Evolutionary conservation across 768 basidiomycete species (phyloP).

Genomic region (Leccinum sublutescens): DNA sequence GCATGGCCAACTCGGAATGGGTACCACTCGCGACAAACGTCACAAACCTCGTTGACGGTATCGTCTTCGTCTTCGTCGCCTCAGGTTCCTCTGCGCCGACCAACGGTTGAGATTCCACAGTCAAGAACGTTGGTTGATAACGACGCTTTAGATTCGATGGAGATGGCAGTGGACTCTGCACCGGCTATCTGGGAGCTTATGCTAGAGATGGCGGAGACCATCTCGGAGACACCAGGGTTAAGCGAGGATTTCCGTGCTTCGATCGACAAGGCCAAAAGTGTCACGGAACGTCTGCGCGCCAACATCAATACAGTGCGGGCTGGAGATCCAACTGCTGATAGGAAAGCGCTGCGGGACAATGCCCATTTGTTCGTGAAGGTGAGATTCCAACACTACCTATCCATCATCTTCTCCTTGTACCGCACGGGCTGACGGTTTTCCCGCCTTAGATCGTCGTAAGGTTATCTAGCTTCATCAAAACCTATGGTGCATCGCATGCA

Average conservation of each 20-base stretch:
- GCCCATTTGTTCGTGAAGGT: constrained; percentile 84
- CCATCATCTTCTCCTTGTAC: neutral
- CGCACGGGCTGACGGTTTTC: constrained; percentile 5
- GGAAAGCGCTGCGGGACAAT: constrained; percentile 68
- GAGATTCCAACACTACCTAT: constrained; percentile 6
- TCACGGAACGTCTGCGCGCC: constrained; percentile 61
- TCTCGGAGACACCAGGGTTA: constrained; percentile 45
- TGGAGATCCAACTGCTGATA: constrained; percentile 51
- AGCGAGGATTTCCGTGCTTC: constrained; percentile 48
- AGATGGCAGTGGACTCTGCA: constrained; percentile 74
- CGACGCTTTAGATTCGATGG: constrained; percentile 77
- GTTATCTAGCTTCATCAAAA: constrained; percentile 71
- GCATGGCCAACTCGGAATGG: constrained; percentile 10
- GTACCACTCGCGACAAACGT: constrained; percentile 43
- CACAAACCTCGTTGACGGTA: constrained; percentile 41
- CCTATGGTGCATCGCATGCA: constrained; percentile 52
- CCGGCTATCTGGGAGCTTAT: constrained; percentile 82
- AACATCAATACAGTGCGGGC: constrained; percentile 59
- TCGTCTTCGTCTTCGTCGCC: constrained; percentile 39
- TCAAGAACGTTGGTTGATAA: constrained; percentile 71
- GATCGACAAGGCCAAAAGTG: constrained; percentile 59
- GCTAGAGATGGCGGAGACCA: constrained; percentile 65
- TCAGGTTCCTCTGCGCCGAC: constrained; percentile 25
- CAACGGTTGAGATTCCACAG: constrained; percentile 47
- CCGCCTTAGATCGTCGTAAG: constrained; percentile 64